Evolutionary conservation across 495 filamentous ascomycete genomes (phyloP).

Genomic region (Neurospora sp.): DNA sequence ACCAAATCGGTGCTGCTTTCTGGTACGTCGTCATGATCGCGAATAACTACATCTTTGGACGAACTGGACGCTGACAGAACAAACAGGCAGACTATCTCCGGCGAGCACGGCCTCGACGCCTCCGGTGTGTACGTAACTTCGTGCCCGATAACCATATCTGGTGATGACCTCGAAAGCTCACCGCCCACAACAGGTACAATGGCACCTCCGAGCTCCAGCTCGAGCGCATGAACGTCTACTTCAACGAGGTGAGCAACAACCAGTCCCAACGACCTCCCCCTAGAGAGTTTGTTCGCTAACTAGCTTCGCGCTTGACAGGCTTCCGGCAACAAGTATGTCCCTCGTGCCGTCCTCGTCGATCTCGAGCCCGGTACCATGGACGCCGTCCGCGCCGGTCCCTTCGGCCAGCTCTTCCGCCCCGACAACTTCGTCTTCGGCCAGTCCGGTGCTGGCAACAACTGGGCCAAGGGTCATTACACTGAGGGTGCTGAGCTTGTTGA

Average conservation of each 20-base stretch:
- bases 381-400: slow-evolving; percentile 95
- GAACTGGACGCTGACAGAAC: slow-evolving; percentile 8
- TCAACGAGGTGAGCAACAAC: slow-evolving; percentile 76
- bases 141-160: not conserved
- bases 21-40: slow-evolving; percentile 42
- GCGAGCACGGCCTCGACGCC: slow-evolving; percentile 97
- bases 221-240: slow-evolving; percentile 99
- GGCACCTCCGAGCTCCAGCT: slow-evolving; percentile 97
- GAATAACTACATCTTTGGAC: not conserved
- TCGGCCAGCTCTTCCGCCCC: slow-evolving; percentile 98
- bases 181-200: slow-evolving; percentile 63
- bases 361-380: slow-evolving; percentile 99
- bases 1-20: slow-evolving; percentile 99
- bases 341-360: slow-evolving; percentile 98
- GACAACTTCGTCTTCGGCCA: slow-evolving; percentile 99
- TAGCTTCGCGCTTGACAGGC: slow-evolving; percentile 44
- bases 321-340: slow-evolving; percentile 95
- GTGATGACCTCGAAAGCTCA: slow-evolving; percentile 15
- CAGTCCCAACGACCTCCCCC: not conserved
- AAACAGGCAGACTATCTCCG: slow-evolving; percentile 75
- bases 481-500: slow-evolving; percentile 99
- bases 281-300: not conserved
- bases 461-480: slow-evolving; percentile 99
- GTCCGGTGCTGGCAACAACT: slow-evolving; percentile 99
- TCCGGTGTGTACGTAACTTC: slow-evolving; percentile 52